A percentile compares a stretch with the other conserved stretches of the same genome.
phyloP scores from a whole-genome alignment of 306 rosid species.

The Lupinus albus region DNA sequence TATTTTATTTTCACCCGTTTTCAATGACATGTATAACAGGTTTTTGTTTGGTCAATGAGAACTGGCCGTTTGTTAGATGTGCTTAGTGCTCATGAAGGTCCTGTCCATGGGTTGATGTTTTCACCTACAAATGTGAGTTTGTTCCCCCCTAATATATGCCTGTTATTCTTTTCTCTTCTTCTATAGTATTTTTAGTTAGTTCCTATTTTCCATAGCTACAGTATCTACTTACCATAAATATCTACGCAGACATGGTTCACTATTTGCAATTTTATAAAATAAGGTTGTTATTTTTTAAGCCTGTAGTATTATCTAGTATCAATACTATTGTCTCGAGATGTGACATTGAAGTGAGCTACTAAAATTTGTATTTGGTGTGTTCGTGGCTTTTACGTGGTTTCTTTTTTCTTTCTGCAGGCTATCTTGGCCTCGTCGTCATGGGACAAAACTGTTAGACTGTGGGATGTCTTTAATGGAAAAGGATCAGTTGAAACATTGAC shows the following conservation, averaged over 20 bases:
- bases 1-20: constrained; percentile 14
- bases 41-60: constrained; percentile 94
- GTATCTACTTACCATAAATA: constrained; percentile 6
- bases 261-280: constrained; percentile 22
- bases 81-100: constrained; percentile 96
- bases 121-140: constrained; percentile 91
- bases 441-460: constrained; percentile 87
- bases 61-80: constrained; percentile 81
- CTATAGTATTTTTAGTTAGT: neutral
- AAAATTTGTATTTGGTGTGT: constrained; percentile 24
- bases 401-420: constrained; percentile 52
- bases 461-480: constrained; percentile 93
- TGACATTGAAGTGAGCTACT: constrained; percentile 8
- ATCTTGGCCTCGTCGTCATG: constrained; percentile 90
- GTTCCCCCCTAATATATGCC: neutral
- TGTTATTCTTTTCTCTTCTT: constrained; percentile 31
- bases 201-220: constrained; percentile 24
- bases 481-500: constrained; percentile 87
- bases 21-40: constrained; percentile 49
- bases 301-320: constrained; percentile 1
- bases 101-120: constrained; percentile 87
- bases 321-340: constrained; percentile 24
- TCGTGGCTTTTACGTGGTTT: constrained; percentile 28
- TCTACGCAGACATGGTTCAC: constrained; percentile 16
- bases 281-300: constrained; percentile 14